Evolutionary conservation across 345 rosid species (phyloP), one percentile per base, ranked within the genome.

Genomic region (Hevea brasiliensis): DNA sequence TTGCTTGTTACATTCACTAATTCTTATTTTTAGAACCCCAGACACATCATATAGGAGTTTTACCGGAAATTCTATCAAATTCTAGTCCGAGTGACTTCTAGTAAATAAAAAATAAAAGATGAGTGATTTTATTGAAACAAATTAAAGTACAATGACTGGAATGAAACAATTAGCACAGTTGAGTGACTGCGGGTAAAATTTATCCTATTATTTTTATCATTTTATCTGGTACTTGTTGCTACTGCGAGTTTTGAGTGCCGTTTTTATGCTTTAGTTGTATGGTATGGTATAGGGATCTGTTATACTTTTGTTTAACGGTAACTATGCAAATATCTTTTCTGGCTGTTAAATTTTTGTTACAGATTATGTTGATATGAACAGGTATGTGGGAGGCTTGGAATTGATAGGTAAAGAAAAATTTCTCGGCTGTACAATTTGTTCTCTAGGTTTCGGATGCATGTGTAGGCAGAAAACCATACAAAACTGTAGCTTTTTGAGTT

Each of bases 351-450:
- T 7, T 62, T 74, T 57, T 48, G 62, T 23, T 48, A n/a, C 59
- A 47, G 73, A 47, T 70, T 54, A 64, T 42, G 60, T 73, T 72
- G 26, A 75, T 66, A 66, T 80, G 74, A 74, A 63, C 88, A 95
- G 97, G 90, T 90, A 24, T 87, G 89, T 61, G 88, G 81, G 70
- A 91, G 89, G 84, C 96, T 91, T 83, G 94, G 96, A 35, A 80
- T 95, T 84, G 90, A 88, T 75, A 89, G 88, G 82, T 92, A 92
- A 80, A 89, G 76, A 85, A 87, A 85, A 82, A 85, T 90, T 75
- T 72, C 88, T 79, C 86, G 97, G 77, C 74, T 32, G 74, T 67
- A 79, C 72, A 90, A 83, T 81, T 84, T 95, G 85, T 75, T 87
- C 74, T 72, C 85, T 21, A 89, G 82, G 86, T 87, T 82, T 78